Evolutionary conservation across 306 rosid genomes (phyloP).

Genomic region (Castanopsis chinensis): DNA sequence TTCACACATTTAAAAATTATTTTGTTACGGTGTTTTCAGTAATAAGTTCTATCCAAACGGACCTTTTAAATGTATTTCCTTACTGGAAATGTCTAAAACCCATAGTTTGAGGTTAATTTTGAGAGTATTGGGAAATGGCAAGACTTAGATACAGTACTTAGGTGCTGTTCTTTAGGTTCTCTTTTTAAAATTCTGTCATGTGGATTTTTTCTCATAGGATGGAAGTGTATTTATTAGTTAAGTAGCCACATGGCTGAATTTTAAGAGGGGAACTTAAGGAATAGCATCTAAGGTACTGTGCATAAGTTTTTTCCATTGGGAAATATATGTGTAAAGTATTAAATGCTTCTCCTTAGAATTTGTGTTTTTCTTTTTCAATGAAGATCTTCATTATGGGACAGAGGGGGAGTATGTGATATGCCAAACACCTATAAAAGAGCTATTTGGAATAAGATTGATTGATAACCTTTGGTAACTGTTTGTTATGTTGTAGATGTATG

Average conservation of each 20-base stretch:
- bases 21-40: too few relatives aligned
- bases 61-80: too few relatives aligned
- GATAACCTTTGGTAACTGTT: background rate
- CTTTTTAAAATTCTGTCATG: too few relatives aligned
- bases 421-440: background rate
- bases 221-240: too few relatives aligned
- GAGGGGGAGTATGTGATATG: background rate
- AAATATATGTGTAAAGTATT: background rate
- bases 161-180: too few relatives aligned
- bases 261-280: too few relatives aligned
- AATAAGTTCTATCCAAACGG: too few relatives aligned
- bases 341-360: background rate
- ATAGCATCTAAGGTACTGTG: too few relatives aligned
- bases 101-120: background rate
- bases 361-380: background rate
- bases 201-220: too few relatives aligned
- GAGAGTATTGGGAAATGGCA: background rate
- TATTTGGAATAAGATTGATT: background rate
- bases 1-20: too few relatives aligned
- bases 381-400: background rate
- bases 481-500: conserved; percentile 56
- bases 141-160: too few relatives aligned
- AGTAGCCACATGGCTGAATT: too few relatives aligned
- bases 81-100: background rate
- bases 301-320: background rate